Percentiles rank a stretch among this genome's conserved stretches.
These are phyloP conservation scores for Fagopyrum tataricum DNA, from an alignment of 148 eudicot species.

Conservation along the genomic window DNA sequence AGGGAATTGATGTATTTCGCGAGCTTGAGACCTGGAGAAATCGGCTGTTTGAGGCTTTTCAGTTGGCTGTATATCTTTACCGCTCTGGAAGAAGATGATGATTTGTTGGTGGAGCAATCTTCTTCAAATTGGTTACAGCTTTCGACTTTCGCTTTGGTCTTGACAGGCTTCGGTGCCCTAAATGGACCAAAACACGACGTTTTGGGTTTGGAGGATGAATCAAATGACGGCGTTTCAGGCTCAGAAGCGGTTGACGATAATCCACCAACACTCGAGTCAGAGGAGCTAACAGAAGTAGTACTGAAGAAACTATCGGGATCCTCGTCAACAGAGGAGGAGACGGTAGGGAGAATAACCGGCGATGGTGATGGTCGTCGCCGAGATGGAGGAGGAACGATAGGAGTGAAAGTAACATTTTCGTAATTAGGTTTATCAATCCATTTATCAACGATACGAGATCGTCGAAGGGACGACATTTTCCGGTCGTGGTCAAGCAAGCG, in stretches of 20 bases:
- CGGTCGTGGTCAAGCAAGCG: background rate
- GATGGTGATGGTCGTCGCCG: background rate
- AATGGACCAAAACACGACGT: slow-evolving; percentile 23
- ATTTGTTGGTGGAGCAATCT: background rate
- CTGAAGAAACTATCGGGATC: slow-evolving; percentile 47
- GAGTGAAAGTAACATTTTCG: slow-evolving; percentile 16
- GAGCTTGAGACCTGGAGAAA: slow-evolving; percentile 64
- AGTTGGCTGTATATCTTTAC: slow-evolving; percentile 50
- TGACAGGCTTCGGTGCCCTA: slow-evolving; percentile 32
- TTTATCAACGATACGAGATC: slow-evolving; percentile 52
- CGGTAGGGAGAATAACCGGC: background rate
- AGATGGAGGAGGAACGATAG: background rate
- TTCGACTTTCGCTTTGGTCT: slow-evolving; percentile 20
- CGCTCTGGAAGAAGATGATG: slow-evolving; percentile 39
- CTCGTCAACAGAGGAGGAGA: slow-evolving; percentile 20
- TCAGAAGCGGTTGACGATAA: slow-evolving; percentile 39
- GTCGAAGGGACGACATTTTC: slow-evolving; percentile 28
- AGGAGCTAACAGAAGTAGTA: slow-evolving; percentile 34
- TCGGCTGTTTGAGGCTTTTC: slow-evolving; percentile 70
- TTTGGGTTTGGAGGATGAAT: slow-evolving; percentile 17
- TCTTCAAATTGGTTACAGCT: slow-evolving; percentile 8
- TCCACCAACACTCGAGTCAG: slow-evolving; percentile 37
- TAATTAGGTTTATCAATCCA: slow-evolving; percentile 47
- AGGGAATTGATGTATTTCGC: slow-evolving; percentile 52
- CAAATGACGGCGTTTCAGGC: slow-evolving; percentile 29